These are phyloP conservation scores for Pueraria montana DNA, from an alignment of 306 rosid species.

Conservation along the genomic window DNA sequence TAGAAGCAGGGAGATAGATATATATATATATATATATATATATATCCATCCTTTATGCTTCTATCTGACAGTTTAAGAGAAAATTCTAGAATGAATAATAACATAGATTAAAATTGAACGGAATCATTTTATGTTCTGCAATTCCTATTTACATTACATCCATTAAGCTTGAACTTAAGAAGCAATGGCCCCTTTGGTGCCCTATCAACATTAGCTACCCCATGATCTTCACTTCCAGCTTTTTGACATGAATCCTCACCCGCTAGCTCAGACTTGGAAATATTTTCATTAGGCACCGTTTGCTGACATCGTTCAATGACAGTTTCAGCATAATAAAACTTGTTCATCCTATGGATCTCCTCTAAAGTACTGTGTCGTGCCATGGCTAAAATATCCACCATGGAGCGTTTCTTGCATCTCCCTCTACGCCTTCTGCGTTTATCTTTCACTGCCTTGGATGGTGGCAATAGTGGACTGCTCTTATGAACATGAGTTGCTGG, in stretches of 20 bases:
- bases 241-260: conserved; percentile 45
- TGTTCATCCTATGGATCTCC: conserved; percentile 55
- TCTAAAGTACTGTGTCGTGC: conserved; percentile 59
- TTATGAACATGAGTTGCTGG: not conserved
- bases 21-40: not conserved
- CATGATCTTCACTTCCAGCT: conserved; percentile 43
- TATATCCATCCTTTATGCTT: not conserved
- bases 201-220: conserved; percentile 42
- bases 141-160: conserved; percentile 38
- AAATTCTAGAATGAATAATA: not conserved
- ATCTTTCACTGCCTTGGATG: conserved; percentile 43
- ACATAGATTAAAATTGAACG: not conserved
- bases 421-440: conserved; percentile 51
- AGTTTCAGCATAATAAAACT: conserved; percentile 47
- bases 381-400: conserved; percentile 61
- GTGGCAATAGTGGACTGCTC: conserved; percentile 22
- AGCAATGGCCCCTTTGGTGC: conserved; percentile 30
- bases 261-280: conserved; percentile 48
- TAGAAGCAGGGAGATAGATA: not conserved
- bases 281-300: conserved; percentile 44
- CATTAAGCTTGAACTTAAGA: conserved; percentile 53
- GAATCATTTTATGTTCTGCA: not conserved
- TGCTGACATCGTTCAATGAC: conserved; percentile 44
- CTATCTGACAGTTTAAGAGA: not conserved
- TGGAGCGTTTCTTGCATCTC: conserved; percentile 61